phyloP scores from a whole-genome alignment of 805 yeast genomes.

The Candida xyloterini region DNA sequence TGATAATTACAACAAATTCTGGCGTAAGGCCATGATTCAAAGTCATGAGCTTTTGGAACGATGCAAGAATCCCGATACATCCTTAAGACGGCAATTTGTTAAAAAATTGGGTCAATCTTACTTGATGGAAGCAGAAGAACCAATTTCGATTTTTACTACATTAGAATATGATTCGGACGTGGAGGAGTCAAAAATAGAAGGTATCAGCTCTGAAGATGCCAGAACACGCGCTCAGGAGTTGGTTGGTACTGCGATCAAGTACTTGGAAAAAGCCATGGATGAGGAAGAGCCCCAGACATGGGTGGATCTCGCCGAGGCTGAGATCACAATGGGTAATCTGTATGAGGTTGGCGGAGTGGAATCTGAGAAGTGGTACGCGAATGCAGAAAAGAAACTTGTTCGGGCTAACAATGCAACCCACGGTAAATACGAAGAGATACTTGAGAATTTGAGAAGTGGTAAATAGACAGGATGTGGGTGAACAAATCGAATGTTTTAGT shows the following conservation, averaged over 20 bases:
- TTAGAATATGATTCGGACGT: conserved; percentile 56
- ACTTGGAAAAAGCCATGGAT: conserved; percentile 57
- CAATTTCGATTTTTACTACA: conserved; percentile 51
- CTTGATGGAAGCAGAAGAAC: conserved; percentile 62
- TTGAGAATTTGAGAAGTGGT: conserved; percentile 45
- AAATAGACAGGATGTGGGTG: conserved; percentile 4
- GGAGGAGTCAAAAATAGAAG: conserved; percentile 36
- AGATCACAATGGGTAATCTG: conserved; percentile 74
- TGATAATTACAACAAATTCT: conserved; percentile 49
- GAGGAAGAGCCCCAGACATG: conserved; percentile 76
- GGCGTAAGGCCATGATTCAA: conserved; percentile 44
- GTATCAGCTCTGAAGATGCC: conserved; percentile 41
- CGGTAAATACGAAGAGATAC: conserved; percentile 65
- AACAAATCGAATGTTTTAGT: conserved; percentile 4
- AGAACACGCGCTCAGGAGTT: conserved; percentile 46
- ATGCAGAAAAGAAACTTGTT: conserved; percentile 65
- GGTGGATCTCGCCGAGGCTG: conserved; percentile 84
- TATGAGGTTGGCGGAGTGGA: conserved; percentile 60
- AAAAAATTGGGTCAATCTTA: conserved; percentile 60
- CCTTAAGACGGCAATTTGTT: conserved; percentile 32
- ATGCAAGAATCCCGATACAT: conserved; percentile 13
- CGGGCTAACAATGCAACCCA: conserved; percentile 79
- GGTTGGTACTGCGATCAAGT: conserved; percentile 52
- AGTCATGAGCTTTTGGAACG: conserved; percentile 34
- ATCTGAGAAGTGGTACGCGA: conserved; percentile 62